Evolutionary conservation across 2,329 filamentous ascomycete species (phyloP), one percentile per base, ranked within the genome.

Genomic region (Gliomastix tumulicola): DNA sequence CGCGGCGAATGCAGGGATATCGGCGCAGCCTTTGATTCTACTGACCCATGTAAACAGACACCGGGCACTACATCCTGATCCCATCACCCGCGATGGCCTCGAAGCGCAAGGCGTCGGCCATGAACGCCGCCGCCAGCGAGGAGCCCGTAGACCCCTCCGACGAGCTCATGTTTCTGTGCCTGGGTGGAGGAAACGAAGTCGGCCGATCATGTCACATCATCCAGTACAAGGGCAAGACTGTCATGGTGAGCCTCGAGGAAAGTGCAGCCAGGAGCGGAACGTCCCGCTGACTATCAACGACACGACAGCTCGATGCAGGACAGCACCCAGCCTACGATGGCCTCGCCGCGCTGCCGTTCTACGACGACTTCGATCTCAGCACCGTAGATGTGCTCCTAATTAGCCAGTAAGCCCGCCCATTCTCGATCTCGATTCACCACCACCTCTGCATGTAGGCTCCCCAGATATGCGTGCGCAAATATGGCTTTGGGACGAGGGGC

Each of bases 171-270:
- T 98, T 98, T 54, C 75, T 95, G 37, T 94, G 88, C 51, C 69
- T 98, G 25, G 92, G 92, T 43, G 92, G 92, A 43, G 92, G 92
- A 48, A 97, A 96, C 60, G 92, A 98, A 64, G 92, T 98, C 43
- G 92, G 92, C 37, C 76, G 92, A 47, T 97, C 92, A 47, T 97
- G 92, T 61, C 92, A 98, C 58, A 95, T 98, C 50, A 81, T 98
- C 41, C 88, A 97, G 55, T 98, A 98, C 75, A 98, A 97, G 65
- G 92, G 92, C 43, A 98, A 98, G 64, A 97, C 90, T 6, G 88
- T 98, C 48, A 98, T 98, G 92, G 88, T 94, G 68, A 50, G 53
- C 36, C 15, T n/a, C n/a, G n/a, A 13, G 11, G 10, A 34, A 25
- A 25, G n/a, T 25, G 9, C 22, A n/a, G n/a, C 22, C 9, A 9